Evolutionary conservation across 768 basidiomycete species (phyloP).

Genomic region (Infundibulicybe gibba): DNA sequence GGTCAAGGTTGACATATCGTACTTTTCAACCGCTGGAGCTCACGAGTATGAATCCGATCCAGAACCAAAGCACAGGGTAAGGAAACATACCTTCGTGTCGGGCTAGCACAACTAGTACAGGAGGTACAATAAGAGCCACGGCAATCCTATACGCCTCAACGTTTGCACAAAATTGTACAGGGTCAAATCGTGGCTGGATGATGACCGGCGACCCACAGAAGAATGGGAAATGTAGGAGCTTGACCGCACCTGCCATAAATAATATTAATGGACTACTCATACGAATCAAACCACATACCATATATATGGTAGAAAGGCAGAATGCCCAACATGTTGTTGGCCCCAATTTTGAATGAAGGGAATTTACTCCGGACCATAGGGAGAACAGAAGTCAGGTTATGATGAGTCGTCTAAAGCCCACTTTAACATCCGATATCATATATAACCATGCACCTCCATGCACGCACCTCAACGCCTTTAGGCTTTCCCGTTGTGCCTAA

Average conservation of each 20-base stretch:
- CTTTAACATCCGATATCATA: not conserved
- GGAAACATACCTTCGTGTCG: conserved; percentile 59
- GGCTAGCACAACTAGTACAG: conserved; percentile 74
- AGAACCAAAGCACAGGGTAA: not conserved
- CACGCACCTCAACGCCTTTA: conserved; percentile 56
- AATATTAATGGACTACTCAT: not conserved
- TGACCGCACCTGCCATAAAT: conserved; percentile 44
- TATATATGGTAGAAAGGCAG: conserved; percentile 57
- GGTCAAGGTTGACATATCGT: conserved; percentile 59
- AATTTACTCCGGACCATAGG: conserved; percentile 46
- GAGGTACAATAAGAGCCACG: conserved; percentile 64
- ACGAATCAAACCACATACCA: conserved; percentile 16
- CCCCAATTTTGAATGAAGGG: conserved; percentile 29
- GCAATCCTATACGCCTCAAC: conserved; percentile 68
- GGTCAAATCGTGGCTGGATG: conserved; percentile 70
- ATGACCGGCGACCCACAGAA: conserved; percentile 45
- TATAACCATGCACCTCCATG: too few relatives aligned
- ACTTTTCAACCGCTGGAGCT: conserved; percentile 53
- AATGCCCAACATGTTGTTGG: conserved; percentile 57
- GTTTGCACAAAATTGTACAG: conserved; percentile 56
- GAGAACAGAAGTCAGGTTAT: conserved; percentile 61
- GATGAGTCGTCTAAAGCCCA: conserved; percentile 51
- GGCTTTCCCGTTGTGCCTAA: conserved; percentile 76
- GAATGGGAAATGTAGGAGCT: conserved; percentile 60
- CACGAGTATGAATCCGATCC: not conserved